Evolutionary conservation across 108 stramenopile species (phyloP), one percentile per base, ranked within the genome.

Genomic region (Cyclotella sp.): DNA sequence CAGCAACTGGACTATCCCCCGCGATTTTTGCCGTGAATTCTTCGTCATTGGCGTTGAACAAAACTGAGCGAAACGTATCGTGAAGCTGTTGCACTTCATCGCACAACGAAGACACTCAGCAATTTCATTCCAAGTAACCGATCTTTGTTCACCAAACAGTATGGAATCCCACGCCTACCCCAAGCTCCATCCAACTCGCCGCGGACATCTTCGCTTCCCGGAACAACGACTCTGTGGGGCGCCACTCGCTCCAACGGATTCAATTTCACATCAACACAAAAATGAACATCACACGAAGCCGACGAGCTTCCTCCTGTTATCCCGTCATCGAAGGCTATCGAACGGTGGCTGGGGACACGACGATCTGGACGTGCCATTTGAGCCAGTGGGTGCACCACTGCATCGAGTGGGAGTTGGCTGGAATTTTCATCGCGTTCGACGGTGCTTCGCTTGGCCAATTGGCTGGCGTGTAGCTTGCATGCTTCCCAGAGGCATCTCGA

Each of bases 1-100:
- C 73, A 0, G 40, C 63, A 39, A 55, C 74, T 11, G 68, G 59
- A 45, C 21, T 9, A 15, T 44, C 34, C 34, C 52, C 15, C 11
- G 26, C 41, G 51, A 11, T 11, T 43, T 47, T 7, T 57, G 18
- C 26, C 9, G 11, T 46, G 68, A 24, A 16, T 18, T 64, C 19
- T 18, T 64, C 19, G n/a, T 79, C 78, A 41, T 81, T 65, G n/a
- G 67, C 63, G 13, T 46, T 64, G 30, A 86, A 86, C 30, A 86
- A 63, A 15, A 77, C 53, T n/a, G 44, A 59, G 18, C 30, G 30
- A 39, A 77, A 68, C 13, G 68, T 34, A 18, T 10, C 44, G 15
- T 81, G 63, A 12, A 87, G 45, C 62, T 87, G 84, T 26, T 78
- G 49, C 39, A 78, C 77, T 59, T 87, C 86, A 42, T 87, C 86